Evolutionary conservation across 1,284 basidiomycete genomes (phyloP).

Genomic region (Malassezia slooffiae): DNA sequence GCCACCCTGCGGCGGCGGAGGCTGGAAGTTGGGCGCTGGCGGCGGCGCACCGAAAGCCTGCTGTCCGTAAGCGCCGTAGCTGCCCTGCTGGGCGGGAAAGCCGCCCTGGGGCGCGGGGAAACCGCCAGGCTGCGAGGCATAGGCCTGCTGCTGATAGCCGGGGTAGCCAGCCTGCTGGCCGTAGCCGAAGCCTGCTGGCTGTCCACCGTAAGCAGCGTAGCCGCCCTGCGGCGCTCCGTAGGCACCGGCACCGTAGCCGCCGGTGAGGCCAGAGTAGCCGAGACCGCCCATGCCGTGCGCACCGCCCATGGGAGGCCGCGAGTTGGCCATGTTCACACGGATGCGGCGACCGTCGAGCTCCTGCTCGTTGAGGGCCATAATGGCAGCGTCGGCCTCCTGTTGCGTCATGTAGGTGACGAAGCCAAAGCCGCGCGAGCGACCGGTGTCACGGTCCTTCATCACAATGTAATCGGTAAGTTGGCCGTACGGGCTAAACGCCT

Average conservation of each 20-base stretch:
- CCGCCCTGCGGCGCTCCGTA: slow-evolving; percentile 28
- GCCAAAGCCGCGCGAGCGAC: slow-evolving; percentile 80
- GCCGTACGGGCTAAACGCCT: slow-evolving; percentile 42
- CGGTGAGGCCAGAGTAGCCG: slow-evolving; percentile 35
- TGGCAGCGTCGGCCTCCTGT: slow-evolving; percentile 68
- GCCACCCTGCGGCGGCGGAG: slow-evolving; percentile 5
- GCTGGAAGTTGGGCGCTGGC: background rate
- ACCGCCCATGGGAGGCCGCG: slow-evolving; percentile 50
- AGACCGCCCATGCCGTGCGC: slow-evolving; percentile 34
- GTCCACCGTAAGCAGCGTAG: slow-evolving; percentile 24
- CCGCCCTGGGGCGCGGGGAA: slow-evolving; percentile 22
- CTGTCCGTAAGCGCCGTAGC: slow-evolving; percentile 23
- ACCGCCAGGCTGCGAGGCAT: slow-evolving; percentile 25
- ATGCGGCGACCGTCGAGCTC: slow-evolving; percentile 87
- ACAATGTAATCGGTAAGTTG: slow-evolving; percentile 52
- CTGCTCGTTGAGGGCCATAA: slow-evolving; percentile 69
- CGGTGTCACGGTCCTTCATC: slow-evolving; percentile 94
- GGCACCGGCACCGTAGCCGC: slow-evolving; percentile 41
- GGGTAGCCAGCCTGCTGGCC: slow-evolving; percentile 26
- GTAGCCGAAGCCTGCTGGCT: slow-evolving; percentile 23
- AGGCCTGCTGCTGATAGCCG: slow-evolving; percentile 32
- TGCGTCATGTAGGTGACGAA: slow-evolving; percentile 57
- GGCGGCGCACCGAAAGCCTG: slow-evolving; percentile 1
- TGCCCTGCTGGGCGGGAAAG: slow-evolving; percentile 25
- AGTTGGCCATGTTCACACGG: slow-evolving; percentile 82